Percentiles rank a stretch among this genome's conserved stretches.
These are phyloP conservation scores for Saksenaea oblongispora DNA, from an alignment of 371 early-diverging fungal species.

Conservation along the genomic window DNA sequence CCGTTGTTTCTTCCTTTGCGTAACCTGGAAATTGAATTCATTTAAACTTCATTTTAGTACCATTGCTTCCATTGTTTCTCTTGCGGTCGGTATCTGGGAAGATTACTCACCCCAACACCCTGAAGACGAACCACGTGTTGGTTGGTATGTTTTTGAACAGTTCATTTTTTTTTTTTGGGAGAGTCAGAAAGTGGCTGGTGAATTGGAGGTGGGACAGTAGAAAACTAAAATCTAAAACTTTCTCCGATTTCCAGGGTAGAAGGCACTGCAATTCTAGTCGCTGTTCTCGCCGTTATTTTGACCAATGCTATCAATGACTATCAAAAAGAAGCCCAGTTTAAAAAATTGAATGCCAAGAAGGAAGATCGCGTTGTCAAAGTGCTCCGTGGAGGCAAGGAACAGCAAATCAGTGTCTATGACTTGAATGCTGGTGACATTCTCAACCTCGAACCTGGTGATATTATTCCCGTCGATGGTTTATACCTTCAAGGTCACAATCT, in stretches of 20 bases:
- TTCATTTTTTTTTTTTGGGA: conserved; percentile 2
- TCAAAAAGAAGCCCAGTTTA: conserved; percentile 94
- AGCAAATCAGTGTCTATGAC: conserved; percentile 83
- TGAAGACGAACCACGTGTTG: conserved; percentile 63
- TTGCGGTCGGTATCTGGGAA: conserved; percentile 76
- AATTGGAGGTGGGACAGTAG: neutral
- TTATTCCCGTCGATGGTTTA: conserved; percentile 89
- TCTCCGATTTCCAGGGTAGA: conserved; percentile 58
- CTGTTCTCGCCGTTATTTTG: conserved; percentile 88
- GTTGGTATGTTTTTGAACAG: conserved; percentile 48
- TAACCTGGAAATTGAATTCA: conserved; percentile 6
- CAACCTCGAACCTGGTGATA: conserved; percentile 93
- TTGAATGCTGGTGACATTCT: conserved; percentile 90
- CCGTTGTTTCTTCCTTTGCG: neutral
- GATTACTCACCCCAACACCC: conserved; percentile 65
- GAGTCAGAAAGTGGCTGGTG: conserved; percentile 5
- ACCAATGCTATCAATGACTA: conserved; percentile 96
- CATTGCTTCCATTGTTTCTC: conserved; percentile 76
- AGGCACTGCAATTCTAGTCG: conserved; percentile 87
- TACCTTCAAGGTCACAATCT: conserved; percentile 79
- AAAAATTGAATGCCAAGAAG: conserved; percentile 88
- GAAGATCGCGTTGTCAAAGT: conserved; percentile 87
- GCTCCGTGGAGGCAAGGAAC: conserved; percentile 75
- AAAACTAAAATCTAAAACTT: conserved; percentile 5
- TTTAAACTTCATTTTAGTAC: conserved; percentile 35